A percentile compares a stretch with the other conserved stretches of the same genome.
phyloP scores from a whole-genome alignment of 805 yeast genomes.

The Brettanomyces anomalus region DNA sequence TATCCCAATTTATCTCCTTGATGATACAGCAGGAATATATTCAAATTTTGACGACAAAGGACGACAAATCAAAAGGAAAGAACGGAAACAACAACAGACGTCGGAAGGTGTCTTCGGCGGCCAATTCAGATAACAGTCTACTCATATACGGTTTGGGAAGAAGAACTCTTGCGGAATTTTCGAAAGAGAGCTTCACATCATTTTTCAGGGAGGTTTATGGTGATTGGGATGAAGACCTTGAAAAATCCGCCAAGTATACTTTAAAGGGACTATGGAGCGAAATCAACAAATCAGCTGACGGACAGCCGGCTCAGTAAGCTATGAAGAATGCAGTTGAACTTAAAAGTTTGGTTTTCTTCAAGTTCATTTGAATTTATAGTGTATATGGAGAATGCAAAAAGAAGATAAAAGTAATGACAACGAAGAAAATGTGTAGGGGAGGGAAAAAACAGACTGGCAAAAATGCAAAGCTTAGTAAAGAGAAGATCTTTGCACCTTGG shows the following conservation, averaged over 20 bases:
- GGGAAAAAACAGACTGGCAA: not conserved
- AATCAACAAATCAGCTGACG: not conserved
- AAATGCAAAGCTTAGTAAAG: not conserved
- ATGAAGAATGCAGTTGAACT: too few species aligned
- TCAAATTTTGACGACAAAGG: conserved; percentile 3
- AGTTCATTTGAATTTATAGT: not conserved
- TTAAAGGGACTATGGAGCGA: conserved; percentile 12
- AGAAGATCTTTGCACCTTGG: not conserved
- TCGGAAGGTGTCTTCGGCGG: conserved; percentile 1
- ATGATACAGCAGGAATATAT: conserved; percentile 22
- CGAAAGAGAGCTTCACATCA: conserved; percentile 15
- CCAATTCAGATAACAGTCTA: conserved; percentile 16
- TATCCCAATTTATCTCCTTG: conserved; percentile 14
- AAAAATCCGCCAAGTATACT: conserved; percentile 19
- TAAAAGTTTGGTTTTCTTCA: too few species aligned
- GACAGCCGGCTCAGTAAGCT: too few species aligned
- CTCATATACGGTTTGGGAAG: conserved; percentile 22
- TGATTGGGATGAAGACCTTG: conserved; percentile 22
- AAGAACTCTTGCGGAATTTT: conserved; percentile 20
- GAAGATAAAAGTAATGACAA: not conserved
- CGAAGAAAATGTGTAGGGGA: not conserved
- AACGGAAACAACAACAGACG: not conserved
- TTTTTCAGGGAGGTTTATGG: conserved; percentile 19
- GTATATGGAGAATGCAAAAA: not conserved
- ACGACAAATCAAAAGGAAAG: not conserved